Evolutionary conservation across 2,329 filamentous ascomycete species (phyloP).

Genomic region (Microthyrium microscopicum): DNA sequence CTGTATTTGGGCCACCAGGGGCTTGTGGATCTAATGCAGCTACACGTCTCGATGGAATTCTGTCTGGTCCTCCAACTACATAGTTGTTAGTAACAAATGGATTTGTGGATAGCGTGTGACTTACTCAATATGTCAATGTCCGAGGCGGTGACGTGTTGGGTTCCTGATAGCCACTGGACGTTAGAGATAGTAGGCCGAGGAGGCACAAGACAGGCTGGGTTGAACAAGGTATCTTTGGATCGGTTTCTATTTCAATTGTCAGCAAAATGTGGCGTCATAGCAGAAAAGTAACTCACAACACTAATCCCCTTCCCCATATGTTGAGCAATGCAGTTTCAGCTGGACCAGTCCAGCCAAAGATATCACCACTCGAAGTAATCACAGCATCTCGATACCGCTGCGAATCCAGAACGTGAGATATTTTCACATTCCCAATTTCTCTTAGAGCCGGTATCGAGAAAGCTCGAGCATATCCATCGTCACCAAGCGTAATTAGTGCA

Average conservation of each 20-base stretch:
- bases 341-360: slow-evolving; percentile 78
- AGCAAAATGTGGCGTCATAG: slow-evolving; percentile 1
- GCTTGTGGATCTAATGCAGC: too few relatives aligned
- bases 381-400: slow-evolving; percentile 51
- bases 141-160: slow-evolving; percentile 70
- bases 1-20: slow-evolving; percentile 69
- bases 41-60: slow-evolving; percentile 73
- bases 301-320: slow-evolving; percentile 61
- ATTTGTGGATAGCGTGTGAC: slow-evolving; percentile 10
- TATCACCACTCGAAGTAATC: slow-evolving; percentile 62
- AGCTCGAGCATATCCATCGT: slow-evolving; percentile 61
- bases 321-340: slow-evolving; percentile 72
- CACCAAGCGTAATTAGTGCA: slow-evolving; percentile 70
- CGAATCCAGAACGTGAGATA: slow-evolving; percentile 54
- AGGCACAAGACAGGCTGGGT: slow-evolving; percentile 56
- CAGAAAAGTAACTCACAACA: slow-evolving; percentile 31
- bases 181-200: slow-evolving; percentile 86
- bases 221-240: slow-evolving; percentile 58
- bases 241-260: slow-evolving; percentile 17
- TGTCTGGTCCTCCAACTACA: slow-evolving; percentile 64
- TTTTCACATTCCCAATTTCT: slow-evolving; percentile 54
- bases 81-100: slow-evolving; percentile 1
- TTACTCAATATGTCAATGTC: slow-evolving; percentile 76
- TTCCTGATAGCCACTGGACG: slow-evolving; percentile 90
- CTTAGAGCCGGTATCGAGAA: slow-evolving; percentile 79